Percentiles rank a stretch among this genome's conserved stretches.
phyloP scores from a whole-genome alignment of 2,329 filamentous ascomycete genomes.

The Fusarium heterosporum region DNA sequence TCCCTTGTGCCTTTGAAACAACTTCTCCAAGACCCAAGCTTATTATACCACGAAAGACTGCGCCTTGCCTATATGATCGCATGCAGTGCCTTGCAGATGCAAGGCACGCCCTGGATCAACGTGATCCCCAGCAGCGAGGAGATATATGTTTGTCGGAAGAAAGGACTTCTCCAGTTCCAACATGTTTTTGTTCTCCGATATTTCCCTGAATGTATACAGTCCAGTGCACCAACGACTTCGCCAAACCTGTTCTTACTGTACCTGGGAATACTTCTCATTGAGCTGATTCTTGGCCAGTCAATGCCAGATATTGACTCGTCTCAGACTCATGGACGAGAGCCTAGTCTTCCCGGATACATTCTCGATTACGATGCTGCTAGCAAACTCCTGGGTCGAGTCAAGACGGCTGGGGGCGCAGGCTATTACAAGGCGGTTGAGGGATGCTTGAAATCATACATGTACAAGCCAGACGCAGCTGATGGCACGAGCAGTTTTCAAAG shows the following conservation, averaged over 20 bases:
- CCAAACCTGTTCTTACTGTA: background rate
- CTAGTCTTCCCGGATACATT: rapidly evolving
- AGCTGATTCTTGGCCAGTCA: conserved; percentile 2
- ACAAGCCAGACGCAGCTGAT: background rate
- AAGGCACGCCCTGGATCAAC: conserved; percentile 5
- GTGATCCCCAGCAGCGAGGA: background rate
- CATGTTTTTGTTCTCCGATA: conserved; percentile 1
- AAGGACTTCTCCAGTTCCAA: background rate
- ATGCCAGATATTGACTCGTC: background rate
- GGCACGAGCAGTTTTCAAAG: no score
- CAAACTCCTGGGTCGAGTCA: conserved; percentile 6
- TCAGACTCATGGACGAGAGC: rapidly evolving
- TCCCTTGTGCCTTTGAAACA: background rate
- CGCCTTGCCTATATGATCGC: background rate
- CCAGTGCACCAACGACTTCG: background rate
- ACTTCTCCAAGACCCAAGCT: background rate
- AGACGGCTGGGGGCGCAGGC: background rate
- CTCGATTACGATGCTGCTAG: background rate
- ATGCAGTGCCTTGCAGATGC: background rate
- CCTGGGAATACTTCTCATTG: background rate
- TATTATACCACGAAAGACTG: background rate
- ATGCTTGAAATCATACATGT: background rate
- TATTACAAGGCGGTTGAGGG: conserved; percentile 12
- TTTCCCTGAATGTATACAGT: background rate
- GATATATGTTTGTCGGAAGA: background rate